These are phyloP conservation scores for Entomortierella lignicola DNA, from an alignment of 192 early-diverging fungal species.

Conservation along the genomic window DNA sequence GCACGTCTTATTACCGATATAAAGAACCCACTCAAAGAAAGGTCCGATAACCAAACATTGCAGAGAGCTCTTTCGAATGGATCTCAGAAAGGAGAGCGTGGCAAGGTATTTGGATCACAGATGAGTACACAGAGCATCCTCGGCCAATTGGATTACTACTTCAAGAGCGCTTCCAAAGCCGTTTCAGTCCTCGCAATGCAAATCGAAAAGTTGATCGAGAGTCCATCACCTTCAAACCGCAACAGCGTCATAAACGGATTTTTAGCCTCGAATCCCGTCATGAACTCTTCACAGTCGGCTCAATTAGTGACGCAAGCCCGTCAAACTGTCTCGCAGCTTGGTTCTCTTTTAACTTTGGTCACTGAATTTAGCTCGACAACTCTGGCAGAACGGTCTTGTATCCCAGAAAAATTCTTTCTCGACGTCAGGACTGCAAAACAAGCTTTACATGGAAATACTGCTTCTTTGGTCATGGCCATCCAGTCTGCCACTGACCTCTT, in stretches of 20 bases:
- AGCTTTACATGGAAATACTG: slow-evolving; percentile 69
- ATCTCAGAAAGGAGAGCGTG: slow-evolving; percentile 18
- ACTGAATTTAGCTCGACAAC: slow-evolving; percentile 50
- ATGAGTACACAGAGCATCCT: slow-evolving; percentile 48
- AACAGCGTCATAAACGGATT: slow-evolving; percentile 12
- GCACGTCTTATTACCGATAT: slow-evolving; percentile 42
- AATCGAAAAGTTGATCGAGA: slow-evolving; percentile 49
- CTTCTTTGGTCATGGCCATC: slow-evolving; percentile 68
- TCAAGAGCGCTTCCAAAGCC: slow-evolving; percentile 50
- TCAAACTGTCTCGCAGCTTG: slow-evolving; percentile 54
- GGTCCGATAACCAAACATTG: slow-evolving; percentile 1
- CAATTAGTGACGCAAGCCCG: slow-evolving; percentile 53
- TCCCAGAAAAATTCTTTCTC: slow-evolving; percentile 51
- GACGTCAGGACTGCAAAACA: slow-evolving; percentile 71
- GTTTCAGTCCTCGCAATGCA: slow-evolving; percentile 40
- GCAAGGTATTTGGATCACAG: slow-evolving; percentile 48
- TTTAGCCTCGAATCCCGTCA: slow-evolving; percentile 25
- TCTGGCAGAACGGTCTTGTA: slow-evolving; percentile 21
- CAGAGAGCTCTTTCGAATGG: slow-evolving; percentile 30
- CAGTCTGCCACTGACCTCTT: slow-evolving; percentile 68
- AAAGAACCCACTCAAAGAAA: slow-evolving; percentile 33
- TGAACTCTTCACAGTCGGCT: slow-evolving; percentile 50
- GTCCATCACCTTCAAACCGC: slow-evolving; percentile 1
- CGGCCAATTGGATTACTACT: slow-evolving; percentile 50
- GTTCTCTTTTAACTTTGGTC: slow-evolving; percentile 52